Conservation (phyloP, 2,329 filamentous ascomycete species). For the Phaeosphaeriaceae sp. region DNA sequence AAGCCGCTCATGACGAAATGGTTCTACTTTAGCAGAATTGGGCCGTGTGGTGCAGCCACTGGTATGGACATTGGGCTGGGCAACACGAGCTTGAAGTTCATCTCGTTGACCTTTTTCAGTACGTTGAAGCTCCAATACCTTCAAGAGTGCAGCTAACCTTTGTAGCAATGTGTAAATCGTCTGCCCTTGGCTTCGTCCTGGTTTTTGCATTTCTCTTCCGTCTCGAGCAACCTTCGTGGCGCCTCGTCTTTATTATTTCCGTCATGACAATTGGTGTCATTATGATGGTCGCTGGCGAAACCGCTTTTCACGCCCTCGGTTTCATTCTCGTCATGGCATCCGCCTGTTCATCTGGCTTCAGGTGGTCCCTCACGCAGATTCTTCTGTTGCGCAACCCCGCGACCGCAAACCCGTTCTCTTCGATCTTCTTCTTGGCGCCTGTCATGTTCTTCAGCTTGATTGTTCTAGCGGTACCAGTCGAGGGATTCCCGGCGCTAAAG, state of each 20-base stretch:
- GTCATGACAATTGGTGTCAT: constrained; percentile 93
- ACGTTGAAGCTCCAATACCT: constrained; percentile 18
- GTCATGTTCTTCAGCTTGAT: constrained; percentile 91
- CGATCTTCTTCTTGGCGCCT: constrained; percentile 96
- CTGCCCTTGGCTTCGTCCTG: constrained; percentile 91
- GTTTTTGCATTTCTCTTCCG: constrained; percentile 94
- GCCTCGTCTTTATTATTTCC: constrained; percentile 83
- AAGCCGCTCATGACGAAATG: constrained; percentile 79
- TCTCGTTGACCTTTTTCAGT: constrained; percentile 94
- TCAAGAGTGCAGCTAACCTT: constrained; percentile 21
- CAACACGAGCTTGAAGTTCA: constrained; percentile 95
- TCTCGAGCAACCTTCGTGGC: constrained; percentile 85
- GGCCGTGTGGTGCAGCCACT: constrained; percentile 89
- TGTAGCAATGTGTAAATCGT: constrained; percentile 93
- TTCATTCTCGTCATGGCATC: constrained; percentile 93
- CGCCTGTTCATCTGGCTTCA: constrained; percentile 93
- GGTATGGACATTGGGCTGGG: constrained; percentile 95
- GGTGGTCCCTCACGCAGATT: constrained; percentile 98
- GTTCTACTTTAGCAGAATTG: constrained; percentile 92
- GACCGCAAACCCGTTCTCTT: constrained; percentile 94
- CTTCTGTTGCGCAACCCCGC: constrained; percentile 91
- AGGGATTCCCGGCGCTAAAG: constrained; percentile 74
- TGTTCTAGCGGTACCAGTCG: constrained; percentile 81
- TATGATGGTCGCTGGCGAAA: constrained; percentile 98
- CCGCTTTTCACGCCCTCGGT: constrained; percentile 83